Conservation (phyloP, 139 green algal species). For the Closterium sp. region DNA sequence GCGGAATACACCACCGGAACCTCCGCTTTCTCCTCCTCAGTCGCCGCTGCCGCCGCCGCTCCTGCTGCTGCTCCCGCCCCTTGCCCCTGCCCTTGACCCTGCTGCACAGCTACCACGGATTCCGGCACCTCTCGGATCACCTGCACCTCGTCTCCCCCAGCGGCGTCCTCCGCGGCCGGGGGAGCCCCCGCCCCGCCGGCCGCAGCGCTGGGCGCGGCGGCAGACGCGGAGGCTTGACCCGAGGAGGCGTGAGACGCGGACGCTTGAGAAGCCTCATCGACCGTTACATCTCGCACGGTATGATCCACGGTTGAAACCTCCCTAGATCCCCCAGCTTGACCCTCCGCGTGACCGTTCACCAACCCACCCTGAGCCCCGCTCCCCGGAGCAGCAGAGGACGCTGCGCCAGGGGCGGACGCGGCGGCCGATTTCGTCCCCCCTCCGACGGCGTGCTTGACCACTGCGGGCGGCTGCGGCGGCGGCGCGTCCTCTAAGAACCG, state of each 20-base stretch:
- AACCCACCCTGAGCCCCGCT: background rate
- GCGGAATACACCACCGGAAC: background rate
- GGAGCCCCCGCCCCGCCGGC: background rate
- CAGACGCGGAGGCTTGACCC: background rate
- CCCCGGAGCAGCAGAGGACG: background rate
- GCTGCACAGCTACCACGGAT: background rate
- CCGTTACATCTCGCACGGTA: background rate
- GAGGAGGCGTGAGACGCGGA: background rate
- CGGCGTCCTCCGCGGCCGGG: background rate
- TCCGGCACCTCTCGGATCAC: background rate
- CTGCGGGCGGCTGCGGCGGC: background rate
- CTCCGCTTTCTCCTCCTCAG: background rate
- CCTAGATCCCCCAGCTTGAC: background rate
- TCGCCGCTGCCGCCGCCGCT: background rate
- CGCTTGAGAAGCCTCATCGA: background rate
- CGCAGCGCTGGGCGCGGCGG: background rate
- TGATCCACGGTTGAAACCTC: background rate
- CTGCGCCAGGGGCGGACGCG: background rate
- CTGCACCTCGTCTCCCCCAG: background rate
- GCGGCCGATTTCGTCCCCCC: background rate
- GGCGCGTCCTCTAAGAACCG: slow-evolving; percentile 59
- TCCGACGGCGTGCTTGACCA: background rate
- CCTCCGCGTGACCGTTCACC: background rate
- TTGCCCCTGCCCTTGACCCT: background rate
- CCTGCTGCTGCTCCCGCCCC: background rate